phyloP scores from a whole-genome alignment of 306 rosid genomes.

The Gleditsia sinensis region DNA sequence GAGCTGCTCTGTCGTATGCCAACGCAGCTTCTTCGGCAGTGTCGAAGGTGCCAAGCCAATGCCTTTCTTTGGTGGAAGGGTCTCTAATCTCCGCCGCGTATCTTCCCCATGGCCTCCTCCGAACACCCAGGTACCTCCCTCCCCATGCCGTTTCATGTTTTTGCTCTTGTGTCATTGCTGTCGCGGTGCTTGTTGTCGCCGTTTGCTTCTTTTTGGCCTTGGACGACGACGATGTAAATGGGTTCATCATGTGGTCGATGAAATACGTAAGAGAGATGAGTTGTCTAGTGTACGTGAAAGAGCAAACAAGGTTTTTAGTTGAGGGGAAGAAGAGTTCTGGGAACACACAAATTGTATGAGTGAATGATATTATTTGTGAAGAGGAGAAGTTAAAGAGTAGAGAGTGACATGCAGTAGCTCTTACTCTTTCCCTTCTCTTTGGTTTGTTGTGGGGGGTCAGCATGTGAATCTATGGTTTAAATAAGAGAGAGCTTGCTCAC shows the following conservation, averaged over 20 bases:
- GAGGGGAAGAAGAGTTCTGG: not conserved
- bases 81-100: constrained; percentile 63
- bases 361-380: not conserved
- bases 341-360: not conserved
- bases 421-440: constrained; percentile 37
- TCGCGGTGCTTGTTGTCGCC: not conserved
- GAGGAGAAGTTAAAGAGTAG: not conserved
- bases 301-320: not conserved
- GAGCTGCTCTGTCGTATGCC: constrained; percentile 60
- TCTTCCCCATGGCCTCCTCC: constrained; percentile 65
- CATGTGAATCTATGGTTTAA: constrained; percentile 44
- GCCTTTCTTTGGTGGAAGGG: constrained; percentile 60
- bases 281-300: constrained; percentile 25
- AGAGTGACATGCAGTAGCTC: constrained; percentile 26
- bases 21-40: constrained; percentile 65
- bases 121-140: constrained; percentile 58
- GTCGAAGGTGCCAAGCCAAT: constrained; percentile 63
- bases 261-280: not conserved
- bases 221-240: constrained; percentile 24
- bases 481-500: constrained; percentile 30
- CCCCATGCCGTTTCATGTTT: constrained; percentile 49
- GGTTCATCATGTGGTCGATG: constrained; percentile 37
- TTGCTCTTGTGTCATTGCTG: constrained; percentile 23
- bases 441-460: constrained; percentile 34
- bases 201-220: constrained; percentile 52